Evolutionary conservation across 305 asterid species (phyloP).

Genomic region (Fraxinus nigra): DNA sequence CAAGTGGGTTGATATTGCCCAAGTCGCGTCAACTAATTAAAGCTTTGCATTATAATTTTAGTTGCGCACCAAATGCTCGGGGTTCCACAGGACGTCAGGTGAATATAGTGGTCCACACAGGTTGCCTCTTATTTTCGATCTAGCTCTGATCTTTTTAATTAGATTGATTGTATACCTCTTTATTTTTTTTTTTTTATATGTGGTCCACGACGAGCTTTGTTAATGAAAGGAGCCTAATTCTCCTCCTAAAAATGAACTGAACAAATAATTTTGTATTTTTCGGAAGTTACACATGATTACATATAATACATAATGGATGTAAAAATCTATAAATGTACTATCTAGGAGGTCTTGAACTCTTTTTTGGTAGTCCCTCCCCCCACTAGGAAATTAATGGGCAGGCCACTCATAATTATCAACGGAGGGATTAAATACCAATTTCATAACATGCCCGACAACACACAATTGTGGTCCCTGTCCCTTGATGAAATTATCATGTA

Average conservation of each 20-base stretch:
- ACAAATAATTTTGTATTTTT: not conserved
- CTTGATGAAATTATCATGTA: not conserved
- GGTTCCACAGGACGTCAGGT: not conserved
- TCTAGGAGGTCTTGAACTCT: not conserved
- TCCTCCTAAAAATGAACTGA: not conserved
- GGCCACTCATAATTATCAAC: slow-evolving; percentile 28
- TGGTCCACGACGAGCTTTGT: not conserved
- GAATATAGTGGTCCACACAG: not conserved
- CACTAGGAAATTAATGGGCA: slow-evolving; percentile 28
- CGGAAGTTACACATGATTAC: not conserved
- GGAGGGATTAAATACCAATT: slow-evolving; percentile 20
- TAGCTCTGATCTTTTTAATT: not conserved
- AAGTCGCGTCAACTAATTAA: too few species aligned
- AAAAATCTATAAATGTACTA: not conserved
- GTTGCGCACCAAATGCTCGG: not conserved
- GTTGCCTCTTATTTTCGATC: not conserved
- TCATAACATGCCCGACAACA: slow-evolving; percentile 39
- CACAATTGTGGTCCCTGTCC: slow-evolving; percentile 50
- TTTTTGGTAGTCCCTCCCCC: slow-evolving; percentile 58
- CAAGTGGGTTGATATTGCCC: too few species aligned
- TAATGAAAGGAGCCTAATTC: not conserved
- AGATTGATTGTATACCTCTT: not conserved
- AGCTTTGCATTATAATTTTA: too few species aligned
- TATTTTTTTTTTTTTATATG: not conserved
- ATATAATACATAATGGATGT: not conserved